Percentiles rank a stretch among this genome's conserved stretches.
phyloP scores from a whole-genome alignment of 2,329 filamentous ascomycete species.

The Fusarium humuli region DNA sequence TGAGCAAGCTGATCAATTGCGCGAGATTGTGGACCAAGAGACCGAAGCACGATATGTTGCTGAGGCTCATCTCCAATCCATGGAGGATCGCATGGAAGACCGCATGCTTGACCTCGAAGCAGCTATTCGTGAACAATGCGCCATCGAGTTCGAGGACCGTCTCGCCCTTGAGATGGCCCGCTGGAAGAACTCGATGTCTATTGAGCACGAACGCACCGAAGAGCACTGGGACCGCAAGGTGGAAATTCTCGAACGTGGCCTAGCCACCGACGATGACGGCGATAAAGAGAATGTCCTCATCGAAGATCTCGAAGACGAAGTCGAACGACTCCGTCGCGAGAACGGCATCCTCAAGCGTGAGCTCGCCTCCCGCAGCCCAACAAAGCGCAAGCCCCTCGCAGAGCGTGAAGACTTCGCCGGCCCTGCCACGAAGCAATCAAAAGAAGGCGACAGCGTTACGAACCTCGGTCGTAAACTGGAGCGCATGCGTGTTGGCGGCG shows the following conservation, averaged over 20 bases:
- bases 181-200: slow-evolving; percentile 84
- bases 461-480: slow-evolving; percentile 63
- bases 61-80: slow-evolving; percentile 77
- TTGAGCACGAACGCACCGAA: slow-evolving; percentile 82
- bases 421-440: slow-evolving; percentile 26
- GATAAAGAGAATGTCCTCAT: slow-evolving; percentile 72
- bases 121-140: slow-evolving; percentile 89
- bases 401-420: slow-evolving; percentile 63
- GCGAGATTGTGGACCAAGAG: slow-evolving; percentile 63
- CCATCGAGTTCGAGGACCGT: slow-evolving; percentile 82
- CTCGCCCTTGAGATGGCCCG: slow-evolving; percentile 79
- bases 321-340: slow-evolving; percentile 74
- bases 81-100: slow-evolving; percentile 77
- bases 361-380: slow-evolving; percentile 71
- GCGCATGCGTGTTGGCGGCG: slow-evolving; percentile 60
- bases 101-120: slow-evolving; percentile 77
- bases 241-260: slow-evolving; percentile 68
- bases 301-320: slow-evolving; percentile 76
- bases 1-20: slow-evolving; percentile 63
- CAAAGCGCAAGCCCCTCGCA: slow-evolving; percentile 66
- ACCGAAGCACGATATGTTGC: slow-evolving; percentile 75
- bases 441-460: slow-evolving; percentile 44
- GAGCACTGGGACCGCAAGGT: slow-evolving; percentile 91
- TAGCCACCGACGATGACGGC: slow-evolving; percentile 61
- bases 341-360: slow-evolving; percentile 75